Evolutionary conservation across 345 rosid genomes (phyloP), one percentile per base, ranked within the genome.

Genomic region (Jatropha curcas): DNA sequence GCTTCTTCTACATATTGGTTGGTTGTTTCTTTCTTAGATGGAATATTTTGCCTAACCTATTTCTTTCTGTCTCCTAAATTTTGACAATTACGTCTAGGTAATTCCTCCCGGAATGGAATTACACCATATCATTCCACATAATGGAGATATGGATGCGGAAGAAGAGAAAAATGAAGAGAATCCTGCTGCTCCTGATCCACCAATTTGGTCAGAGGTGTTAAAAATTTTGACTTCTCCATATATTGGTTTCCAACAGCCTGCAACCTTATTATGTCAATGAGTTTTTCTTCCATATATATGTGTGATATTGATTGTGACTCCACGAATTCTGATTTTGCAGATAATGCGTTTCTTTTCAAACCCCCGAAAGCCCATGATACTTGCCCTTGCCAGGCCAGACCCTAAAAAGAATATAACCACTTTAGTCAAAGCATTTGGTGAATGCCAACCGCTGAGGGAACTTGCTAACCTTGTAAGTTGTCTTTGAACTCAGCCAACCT

Each of bases 101-200:
- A 94, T 94, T 70, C 92, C 97, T 77, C 98, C 97, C 37, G 97
- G 97, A 82, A 94, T 92, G 98, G 98, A 94, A 80, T 90, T 94
- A 80, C 89, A 90, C 78, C 90, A 92, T 84, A 90, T 92, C 75
- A 82, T 86, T 76, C 97, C 97, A 5, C 92, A 83, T 59, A 97
- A 89, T 82, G 96, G 94, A 78, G 98, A 94, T 79, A 76, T 86
- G 71, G 98, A 94, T 45, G 92, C 87, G 57, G 97, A 94, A 67
- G 66, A 76, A 73, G 98, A 92, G 71, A 94, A 89, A 75, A 88
- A 74, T 63, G 97, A 90, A 46, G 97, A 90, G 25, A 88, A 87
- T 83, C 87, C 90, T 25, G 67, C 87, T 71, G 82, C 89, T 76
- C 93, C 89, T 46, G 96, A 92, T 87, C 95, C 91, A 41, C 87